Percentiles rank a stretch among this genome's conserved stretches.
Conservation (phyloP, 2,329 filamentous ascomycete species). For the Raffaelea arxii region DNA sequence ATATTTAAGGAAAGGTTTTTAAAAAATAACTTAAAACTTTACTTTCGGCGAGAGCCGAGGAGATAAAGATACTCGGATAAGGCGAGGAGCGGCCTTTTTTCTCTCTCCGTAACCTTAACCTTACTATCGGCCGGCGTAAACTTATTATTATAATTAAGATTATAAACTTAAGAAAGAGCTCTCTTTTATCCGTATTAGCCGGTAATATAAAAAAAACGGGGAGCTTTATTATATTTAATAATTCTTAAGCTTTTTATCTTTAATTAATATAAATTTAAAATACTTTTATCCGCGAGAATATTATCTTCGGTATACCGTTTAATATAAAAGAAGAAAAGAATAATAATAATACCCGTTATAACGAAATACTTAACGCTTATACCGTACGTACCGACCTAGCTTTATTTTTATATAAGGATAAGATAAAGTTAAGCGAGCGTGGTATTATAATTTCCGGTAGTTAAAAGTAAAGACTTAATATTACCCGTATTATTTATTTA, state of each 20-base stretch:
- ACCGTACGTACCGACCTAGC: conserved; percentile 78
- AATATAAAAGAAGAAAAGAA: too few species aligned
- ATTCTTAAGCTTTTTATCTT: conserved; percentile 79
- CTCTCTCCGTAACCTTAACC: conserved; percentile 57
- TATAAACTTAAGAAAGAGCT: conserved; percentile 88
- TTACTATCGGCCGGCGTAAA: conserved; percentile 63
- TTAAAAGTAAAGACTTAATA: conserved; percentile 91
- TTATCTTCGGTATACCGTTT: conserved; percentile 90
- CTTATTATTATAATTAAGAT: conserved; percentile 76
- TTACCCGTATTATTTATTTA: conserved; percentile 71
- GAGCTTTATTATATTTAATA: conserved; percentile 66
- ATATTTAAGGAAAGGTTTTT: too few species aligned
- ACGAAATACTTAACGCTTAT: conserved; percentile 67
- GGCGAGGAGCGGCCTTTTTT: conserved; percentile 58
- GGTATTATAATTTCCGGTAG: conserved; percentile 94
- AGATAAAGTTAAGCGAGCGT: conserved; percentile 88
- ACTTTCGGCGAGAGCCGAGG: too few species aligned
- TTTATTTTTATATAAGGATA: conserved; percentile 82
- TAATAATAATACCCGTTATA: conserved; percentile 68
- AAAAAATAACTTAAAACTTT: too few species aligned
- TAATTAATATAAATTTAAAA: conserved; percentile 99
- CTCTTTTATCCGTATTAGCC: conserved; percentile 76
- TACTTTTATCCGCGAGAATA: conserved; percentile 76
- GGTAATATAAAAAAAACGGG: conserved; percentile 85
- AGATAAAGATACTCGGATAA: too few species aligned